Evolutionary conservation across 768 basidiomycete genomes (phyloP).

Genomic region (Panus rudis): DNA sequence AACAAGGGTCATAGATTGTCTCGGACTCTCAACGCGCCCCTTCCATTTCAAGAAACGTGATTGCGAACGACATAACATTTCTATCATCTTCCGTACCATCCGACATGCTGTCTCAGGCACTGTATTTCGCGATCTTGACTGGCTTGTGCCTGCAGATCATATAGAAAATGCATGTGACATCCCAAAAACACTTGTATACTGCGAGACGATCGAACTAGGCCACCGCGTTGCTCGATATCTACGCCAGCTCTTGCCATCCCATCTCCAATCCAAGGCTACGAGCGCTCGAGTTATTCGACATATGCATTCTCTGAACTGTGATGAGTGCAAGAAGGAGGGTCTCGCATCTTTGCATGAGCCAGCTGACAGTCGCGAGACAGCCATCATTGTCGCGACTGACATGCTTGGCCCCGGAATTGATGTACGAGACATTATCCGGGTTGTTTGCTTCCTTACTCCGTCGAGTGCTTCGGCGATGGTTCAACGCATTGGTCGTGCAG

Average conservation of each 20-base stretch:
- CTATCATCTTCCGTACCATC: constrained; percentile 4
- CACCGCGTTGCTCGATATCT: constrained; percentile 3
- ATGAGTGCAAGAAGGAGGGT: constrained; percentile 3
- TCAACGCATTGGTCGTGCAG: constrained; percentile 1
- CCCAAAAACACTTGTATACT: constrained; percentile 4
- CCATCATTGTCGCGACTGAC: constrained; percentile 1
- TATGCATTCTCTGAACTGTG: constrained; percentile 1
- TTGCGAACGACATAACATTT: constrained; percentile 9
- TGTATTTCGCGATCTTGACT: constrained; percentile 4
- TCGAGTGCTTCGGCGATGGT: constrained; percentile 1
- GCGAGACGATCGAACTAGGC: constrained; percentile 5
- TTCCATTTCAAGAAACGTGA: constrained; percentile 4
- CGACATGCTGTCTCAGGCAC: not conserved
- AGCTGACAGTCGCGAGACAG: constrained; percentile 2
- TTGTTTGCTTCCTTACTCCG: constrained; percentile 4
- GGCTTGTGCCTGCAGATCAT: constrained; percentile 1
- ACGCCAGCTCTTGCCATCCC: not conserved
- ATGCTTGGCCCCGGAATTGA: constrained; percentile 3
- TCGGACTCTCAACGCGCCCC: not conserved
- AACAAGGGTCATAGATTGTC: not conserved
- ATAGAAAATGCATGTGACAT: not conserved
- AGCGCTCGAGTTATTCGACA: constrained; percentile 4
- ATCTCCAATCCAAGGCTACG: not conserved
- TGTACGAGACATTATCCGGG: not conserved
- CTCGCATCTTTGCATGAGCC: constrained; percentile 1